These are phyloP conservation scores for Flaveria robusta DNA, from an alignment of 129 eudicot genomes.

Conservation along the genomic window DNA sequence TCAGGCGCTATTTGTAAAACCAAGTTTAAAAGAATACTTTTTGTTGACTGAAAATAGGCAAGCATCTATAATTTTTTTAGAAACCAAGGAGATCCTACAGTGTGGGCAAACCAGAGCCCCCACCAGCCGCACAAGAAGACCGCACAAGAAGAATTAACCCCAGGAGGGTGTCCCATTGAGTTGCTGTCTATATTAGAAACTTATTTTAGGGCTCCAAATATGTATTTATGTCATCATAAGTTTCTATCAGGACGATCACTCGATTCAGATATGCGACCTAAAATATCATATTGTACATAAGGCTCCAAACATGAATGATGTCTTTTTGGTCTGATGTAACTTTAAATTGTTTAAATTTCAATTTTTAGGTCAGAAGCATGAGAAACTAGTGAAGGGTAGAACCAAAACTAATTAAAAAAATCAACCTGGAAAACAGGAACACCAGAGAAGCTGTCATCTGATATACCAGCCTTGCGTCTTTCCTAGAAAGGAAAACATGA, in stretches of 20 bases:
- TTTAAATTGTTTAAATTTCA: background rate
- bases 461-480: conserved; percentile 57
- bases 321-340: background rate
- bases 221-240: conserved; percentile 13
- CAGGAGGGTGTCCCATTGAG: no score
- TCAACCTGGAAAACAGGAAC: conserved; percentile 97
- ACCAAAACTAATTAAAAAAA: background rate
- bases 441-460: conserved; percentile 67
- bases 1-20: no score
- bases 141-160: no score
- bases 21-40: background rate
- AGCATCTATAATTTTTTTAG: no score
- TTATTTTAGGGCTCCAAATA: background rate
- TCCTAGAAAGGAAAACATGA: conserved; percentile 48
- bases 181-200: no score
- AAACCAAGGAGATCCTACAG: no score
- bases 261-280: background rate
- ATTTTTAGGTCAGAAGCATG: conserved; percentile 11
- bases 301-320: background rate
- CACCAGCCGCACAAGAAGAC: no score
- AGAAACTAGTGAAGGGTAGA: background rate
- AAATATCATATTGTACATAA: background rate
- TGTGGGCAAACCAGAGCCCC: no score
- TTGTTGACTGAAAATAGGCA: background rate
- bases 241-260: conserved; percentile 11